Base-by-base conservation (phyloP, 108 stramenopile genomes). In the Fragilaria radians region DNA sequence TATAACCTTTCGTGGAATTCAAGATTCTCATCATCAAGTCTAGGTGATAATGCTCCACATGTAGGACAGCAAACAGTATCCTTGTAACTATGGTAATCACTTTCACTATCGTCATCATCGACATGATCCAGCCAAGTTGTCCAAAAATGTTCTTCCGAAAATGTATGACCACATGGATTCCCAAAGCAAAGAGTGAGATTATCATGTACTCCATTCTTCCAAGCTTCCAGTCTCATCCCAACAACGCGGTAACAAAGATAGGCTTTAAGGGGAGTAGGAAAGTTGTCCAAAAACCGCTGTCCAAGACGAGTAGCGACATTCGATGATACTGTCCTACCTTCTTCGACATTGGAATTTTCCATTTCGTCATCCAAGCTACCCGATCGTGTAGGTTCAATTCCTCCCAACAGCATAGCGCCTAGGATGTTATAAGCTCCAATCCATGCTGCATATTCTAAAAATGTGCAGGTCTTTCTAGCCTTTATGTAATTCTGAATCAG, bases 91-190 rank as follows among this genome's bases (percentile, higher is more conserved):
- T n/a, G n/a, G n/a, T n/a, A n/a, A n/a, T n/a, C n/a, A n/a, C n/a
- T n/a, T 29, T 52, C 66, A 55, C 63, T 18, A 11, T 62, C 54
- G n/a, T 71, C 59, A 5, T 29, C 47, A n/a, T 83, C 74, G 0
- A 88, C 49, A 14, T 61, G 30, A 2, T 57, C 47, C 25, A 91
- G 54, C 7, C 83, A 26, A 68, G 82, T 68, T 22, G 65, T 62
- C 89, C 89, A 91, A 25, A 80, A 64, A 49, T 85, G 87, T 3
- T 59, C 33, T 60, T 91, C 86, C 42, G 85, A 86, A 56, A 71
- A 71, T 0, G 32, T 21, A 57, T 84, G 81, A 18, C 67, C 27
- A 57, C 78, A 83, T 1, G 67, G 74, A 14, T 65, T 59, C 2
- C 74, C 74, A 62, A 76, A 79, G 17, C 11, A 21, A 4, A 79